Conservation (phyloP, 306 rosid species). For the Astragalus membranaceus region DNA sequence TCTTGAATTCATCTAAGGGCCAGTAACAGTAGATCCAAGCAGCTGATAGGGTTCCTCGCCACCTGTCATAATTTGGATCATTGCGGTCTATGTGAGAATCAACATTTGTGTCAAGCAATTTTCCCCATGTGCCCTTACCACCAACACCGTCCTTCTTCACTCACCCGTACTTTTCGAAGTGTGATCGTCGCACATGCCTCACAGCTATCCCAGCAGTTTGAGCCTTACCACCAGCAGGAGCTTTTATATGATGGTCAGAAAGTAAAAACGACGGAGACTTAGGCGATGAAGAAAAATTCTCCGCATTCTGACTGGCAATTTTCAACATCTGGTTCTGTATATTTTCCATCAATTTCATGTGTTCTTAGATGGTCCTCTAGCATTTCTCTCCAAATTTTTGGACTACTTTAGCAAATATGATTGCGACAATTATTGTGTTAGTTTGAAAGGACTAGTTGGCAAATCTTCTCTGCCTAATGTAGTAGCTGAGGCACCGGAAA, state of each 20-base stretch:
- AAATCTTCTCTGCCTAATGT: too few species aligned
- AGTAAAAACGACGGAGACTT: constrained; percentile 71
- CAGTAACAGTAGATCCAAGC: constrained; percentile 71
- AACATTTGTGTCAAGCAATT: constrained; percentile 33
- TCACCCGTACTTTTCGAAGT: constrained; percentile 73
- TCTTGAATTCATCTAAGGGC: constrained; percentile 88
- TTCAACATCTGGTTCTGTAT: constrained; percentile 78
- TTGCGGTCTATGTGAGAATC: constrained; percentile 28
- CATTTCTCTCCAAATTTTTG: constrained; percentile 73
- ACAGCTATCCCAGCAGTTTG: constrained; percentile 71
- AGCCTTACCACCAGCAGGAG: constrained; percentile 69
- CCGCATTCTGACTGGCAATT: constrained; percentile 69
- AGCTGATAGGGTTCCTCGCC: constrained; percentile 85
- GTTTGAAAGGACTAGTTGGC: too few species aligned
- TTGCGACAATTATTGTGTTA: too few species aligned
- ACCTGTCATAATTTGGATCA: constrained; percentile 43
- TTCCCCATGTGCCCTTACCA: constrained; percentile 45
- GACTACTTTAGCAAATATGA: constrained; percentile 84
- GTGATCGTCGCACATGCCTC: constrained; percentile 79
- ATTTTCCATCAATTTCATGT: constrained; percentile 69
- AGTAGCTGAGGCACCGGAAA: too few species aligned
- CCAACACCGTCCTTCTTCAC: constrained; percentile 66
- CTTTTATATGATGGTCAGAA: constrained; percentile 70
- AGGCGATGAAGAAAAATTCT: constrained; percentile 74
- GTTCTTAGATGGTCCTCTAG: constrained; percentile 63